Evolutionary conservation across 2,329 filamentous ascomycete species (phyloP), one percentile per base, ranked within the genome.

Genomic region (Emericellopsis cladophorae): DNA sequence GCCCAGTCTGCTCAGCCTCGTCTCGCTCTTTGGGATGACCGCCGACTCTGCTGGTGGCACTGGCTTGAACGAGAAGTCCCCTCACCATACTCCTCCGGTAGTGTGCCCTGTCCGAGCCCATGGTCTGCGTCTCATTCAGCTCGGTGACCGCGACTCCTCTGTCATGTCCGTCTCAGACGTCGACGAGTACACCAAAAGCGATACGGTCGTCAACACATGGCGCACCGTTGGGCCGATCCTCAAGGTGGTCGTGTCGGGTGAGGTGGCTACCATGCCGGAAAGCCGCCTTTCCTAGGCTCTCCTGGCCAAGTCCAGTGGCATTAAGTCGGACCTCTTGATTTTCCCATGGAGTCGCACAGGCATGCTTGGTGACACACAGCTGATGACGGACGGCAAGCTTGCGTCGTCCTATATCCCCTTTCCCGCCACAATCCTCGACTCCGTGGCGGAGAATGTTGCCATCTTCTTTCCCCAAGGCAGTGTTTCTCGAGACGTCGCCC

Each of bases 151-250:
- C 71, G 84, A 86, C 34, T 95, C 90, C 1, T 89, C 88, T 15
- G 90, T 95, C 51, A 96, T 96, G 90, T 82, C 86, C 51, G 86
- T 94, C 10, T 81, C 87, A 0, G 87, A 93, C 53, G 71, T 81
- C 4, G 82, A 88, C 32, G 85, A 92, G 38, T 73, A 79, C 45
- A 74, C 75, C 22, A 68, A 74, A 7, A 72, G 75, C 51, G 90
- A 96, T 52, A 87, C 90, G 0, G 81, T 96, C 4, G 78, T 95
- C 41, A 95, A 94, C 55, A 84, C 86, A 0, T 95, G 95, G 70
- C 78, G 84, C 37, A 86, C 87, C 0, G 89, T 95, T 50, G 87
- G 86, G 2, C 82, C 84, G 46, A 75, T 95, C 33, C 79, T 92
- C 54, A 85, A 89, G 46, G 72, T 95, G 1, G 79, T 86, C 1